Base-by-base conservation (phyloP, 2,329 filamentous ascomycete species). In the Tolypocladium cylindrosporum region DNA sequence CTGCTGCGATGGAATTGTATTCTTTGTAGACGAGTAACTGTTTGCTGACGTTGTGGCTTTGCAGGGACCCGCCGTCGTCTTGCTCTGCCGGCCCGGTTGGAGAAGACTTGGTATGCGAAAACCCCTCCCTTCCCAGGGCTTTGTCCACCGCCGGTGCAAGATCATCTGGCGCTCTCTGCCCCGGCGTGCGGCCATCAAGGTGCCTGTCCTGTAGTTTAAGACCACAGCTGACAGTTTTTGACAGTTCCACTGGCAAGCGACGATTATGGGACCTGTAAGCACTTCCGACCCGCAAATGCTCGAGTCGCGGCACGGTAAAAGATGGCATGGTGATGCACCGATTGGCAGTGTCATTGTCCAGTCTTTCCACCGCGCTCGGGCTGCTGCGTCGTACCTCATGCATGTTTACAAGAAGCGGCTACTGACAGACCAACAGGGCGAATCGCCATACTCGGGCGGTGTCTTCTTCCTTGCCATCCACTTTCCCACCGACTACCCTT, bases 241-340 rank as follows among this genome's bases (percentile, higher is more conserved):
- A 69, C 69, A 99, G 93, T 99, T 99, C 74, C 94, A 97, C 86
- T 99, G 94, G 94, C 94, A 99, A 87, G 94, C 94, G 71, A 99
- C 94, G 56, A 99, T 99, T 75, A 99, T 99, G 94, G 94, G 94
- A 77, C 94, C 94, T 74, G 91, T 96, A 86, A 86, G 90, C 70
- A 66, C 65, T 63, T 54, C 52, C 62, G 59, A 48, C 57, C 55
- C n/a, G 8, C 24, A 51, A n/a, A 6, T 51, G 31, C 48, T 36
- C 31, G 48, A 51, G 48, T 19, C 16, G 31, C 48, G 31, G n/a
- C 10, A 31, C 21, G 48, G 8, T 27, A 13, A 36, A 14, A 19
- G 11, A n/a, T 31, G 10, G 16, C 31, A n/a, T 13, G 48, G 34
- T n/a, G 48, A 11, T 36, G 40, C 48, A n/a, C 31, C n/a, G 48